phyloP scores from a whole-genome alignment of 1,139 yeast species.

The Geotrichum reessii region DNA sequence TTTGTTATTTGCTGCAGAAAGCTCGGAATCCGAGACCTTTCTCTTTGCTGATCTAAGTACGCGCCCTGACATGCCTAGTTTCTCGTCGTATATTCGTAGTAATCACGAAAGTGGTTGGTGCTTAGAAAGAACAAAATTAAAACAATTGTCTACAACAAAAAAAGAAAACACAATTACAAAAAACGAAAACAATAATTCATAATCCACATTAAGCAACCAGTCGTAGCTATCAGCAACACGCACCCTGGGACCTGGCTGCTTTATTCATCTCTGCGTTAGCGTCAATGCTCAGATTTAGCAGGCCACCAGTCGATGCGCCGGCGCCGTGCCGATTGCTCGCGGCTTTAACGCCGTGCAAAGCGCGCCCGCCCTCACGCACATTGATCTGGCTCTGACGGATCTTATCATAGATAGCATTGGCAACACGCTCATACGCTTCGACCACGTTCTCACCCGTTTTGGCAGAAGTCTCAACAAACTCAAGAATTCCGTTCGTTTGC shows the following conservation, averaged over 20 bases:
- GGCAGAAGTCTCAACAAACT: slow-evolving; percentile 89
- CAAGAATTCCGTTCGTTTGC: slow-evolving; percentile 76
- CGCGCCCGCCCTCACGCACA: slow-evolving; percentile 25
- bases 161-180: not conserved
- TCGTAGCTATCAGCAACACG: not conserved
- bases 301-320: slow-evolving; percentile 15
- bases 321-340: slow-evolving; percentile 17
- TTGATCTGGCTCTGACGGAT: slow-evolving; percentile 34
- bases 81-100: not conserved
- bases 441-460: slow-evolving; percentile 83
- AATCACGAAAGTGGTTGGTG: not conserved
- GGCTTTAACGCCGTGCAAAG: slow-evolving; percentile 30
- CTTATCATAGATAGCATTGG: slow-evolving; percentile 51
- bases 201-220: not conserved
- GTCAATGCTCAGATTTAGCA: slow-evolving; percentile 26
- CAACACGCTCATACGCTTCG: slow-evolving; percentile 81
- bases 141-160: not conserved
- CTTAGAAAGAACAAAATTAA: not conserved
- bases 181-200: not conserved
- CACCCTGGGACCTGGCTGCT: not conserved
- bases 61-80: slow-evolving; percentile 1
- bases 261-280: slow-evolving; percentile 13
- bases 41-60: slow-evolving; percentile 5
- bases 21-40: not conserved
- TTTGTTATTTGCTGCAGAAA: not conserved